Conservation (phyloP, 169 alveolate genomes). For the Eimeria praecox region DNA sequence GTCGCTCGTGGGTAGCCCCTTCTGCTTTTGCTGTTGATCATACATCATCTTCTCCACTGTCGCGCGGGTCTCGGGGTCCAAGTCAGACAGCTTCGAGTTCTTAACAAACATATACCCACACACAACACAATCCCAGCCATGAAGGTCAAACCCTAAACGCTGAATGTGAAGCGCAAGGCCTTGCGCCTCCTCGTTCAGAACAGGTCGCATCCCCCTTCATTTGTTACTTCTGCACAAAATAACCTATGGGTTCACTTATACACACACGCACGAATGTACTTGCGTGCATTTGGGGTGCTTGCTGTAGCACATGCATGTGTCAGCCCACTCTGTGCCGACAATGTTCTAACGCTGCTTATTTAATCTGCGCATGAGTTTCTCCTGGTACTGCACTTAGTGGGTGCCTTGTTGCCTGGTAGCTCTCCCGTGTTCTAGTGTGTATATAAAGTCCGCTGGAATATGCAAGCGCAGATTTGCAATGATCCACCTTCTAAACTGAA, state of each 20-base stretch:
- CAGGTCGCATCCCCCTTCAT: too few relatives aligned
- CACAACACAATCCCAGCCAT: not conserved
- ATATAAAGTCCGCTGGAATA: not conserved
- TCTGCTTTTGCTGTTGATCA: conserved; percentile 95
- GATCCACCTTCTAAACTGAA: not conserved
- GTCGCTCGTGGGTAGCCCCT: conserved; percentile 96
- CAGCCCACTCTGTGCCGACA: not conserved
- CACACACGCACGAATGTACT: not conserved
- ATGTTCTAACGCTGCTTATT: not conserved
- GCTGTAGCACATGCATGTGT: not conserved
- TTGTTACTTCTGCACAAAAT: too few relatives aligned
- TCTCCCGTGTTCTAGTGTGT: not conserved
- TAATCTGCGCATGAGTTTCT: not conserved
- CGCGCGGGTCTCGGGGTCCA: conserved; percentile 97
- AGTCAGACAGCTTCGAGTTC: conserved; percentile 96
- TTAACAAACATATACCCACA: not conserved
- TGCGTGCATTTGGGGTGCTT: not conserved
- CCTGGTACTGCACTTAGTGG: not conserved
- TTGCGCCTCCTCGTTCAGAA: too few relatives aligned
- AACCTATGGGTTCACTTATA: too few relatives aligned
- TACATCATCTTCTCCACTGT: conserved; percentile 99
- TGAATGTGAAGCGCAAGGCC: not conserved
- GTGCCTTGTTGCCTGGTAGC: not conserved
- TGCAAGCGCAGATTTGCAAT: not conserved
- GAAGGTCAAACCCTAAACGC: not conserved